These are phyloP conservation scores for Citrus glauca DNA, from an alignment of 345 rosid genomes.

Conservation along the genomic window DNA sequence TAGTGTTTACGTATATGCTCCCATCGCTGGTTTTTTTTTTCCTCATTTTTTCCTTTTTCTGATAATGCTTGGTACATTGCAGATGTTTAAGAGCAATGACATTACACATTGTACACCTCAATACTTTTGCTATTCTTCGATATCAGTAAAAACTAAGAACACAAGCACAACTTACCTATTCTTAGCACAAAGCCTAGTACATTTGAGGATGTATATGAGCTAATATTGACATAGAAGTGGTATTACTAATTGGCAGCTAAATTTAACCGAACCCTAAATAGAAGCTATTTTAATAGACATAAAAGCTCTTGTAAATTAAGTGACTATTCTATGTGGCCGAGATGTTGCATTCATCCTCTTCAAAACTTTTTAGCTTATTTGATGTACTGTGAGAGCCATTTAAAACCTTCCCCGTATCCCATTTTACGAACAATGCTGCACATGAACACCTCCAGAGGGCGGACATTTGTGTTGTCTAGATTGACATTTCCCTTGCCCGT, in stretches of 20 bases:
- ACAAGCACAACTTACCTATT: background rate
- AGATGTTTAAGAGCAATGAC: background rate
- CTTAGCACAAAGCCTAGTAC: background rate
- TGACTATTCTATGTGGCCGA: too few relatives aligned
- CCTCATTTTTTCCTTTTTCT: too few relatives aligned
- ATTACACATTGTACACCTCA: background rate
- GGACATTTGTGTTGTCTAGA: constrained; percentile 41
- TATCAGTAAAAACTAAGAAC: background rate
- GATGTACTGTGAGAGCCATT: constrained; percentile 73
- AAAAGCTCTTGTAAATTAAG: too few relatives aligned
- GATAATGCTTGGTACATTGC: too few relatives aligned
- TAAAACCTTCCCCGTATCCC: constrained; percentile 84
- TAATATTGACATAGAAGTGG: background rate
- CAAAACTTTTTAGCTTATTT: constrained; percentile 22
- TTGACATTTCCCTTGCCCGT: constrained; percentile 65
- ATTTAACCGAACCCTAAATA: too few relatives aligned
- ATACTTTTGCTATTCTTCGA: background rate
- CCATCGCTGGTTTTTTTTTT: too few relatives aligned
- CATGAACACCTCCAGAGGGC: constrained; percentile 78
- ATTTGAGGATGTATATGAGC: background rate
- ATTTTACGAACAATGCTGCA: constrained; percentile 83
- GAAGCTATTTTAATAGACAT: too few relatives aligned
- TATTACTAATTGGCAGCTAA: too few relatives aligned
- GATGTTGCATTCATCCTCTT: background rate
- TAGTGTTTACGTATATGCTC: too few relatives aligned